Evolutionary conservation across 345 rosid species (phyloP).

Genomic region (Anastatica hierochuntica): DNA sequence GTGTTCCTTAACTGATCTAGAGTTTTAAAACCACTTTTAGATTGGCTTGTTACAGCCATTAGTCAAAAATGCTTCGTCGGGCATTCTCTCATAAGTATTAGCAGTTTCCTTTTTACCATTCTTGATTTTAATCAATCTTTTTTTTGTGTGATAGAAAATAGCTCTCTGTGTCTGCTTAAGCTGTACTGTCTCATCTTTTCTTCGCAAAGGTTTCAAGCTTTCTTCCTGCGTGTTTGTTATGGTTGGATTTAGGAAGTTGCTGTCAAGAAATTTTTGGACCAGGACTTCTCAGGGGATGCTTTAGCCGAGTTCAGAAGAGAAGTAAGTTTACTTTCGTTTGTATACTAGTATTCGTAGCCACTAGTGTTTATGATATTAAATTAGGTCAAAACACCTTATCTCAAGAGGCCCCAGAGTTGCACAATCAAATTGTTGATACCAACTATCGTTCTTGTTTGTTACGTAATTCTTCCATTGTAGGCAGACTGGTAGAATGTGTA

Average conservation of each 20-base stretch:
- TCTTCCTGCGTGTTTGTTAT: slow-evolving; percentile 24
- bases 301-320: slow-evolving; percentile 94
- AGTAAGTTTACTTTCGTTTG: slow-evolving; percentile 32
- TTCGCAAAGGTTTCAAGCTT: neutral
- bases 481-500: neutral
- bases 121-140: neutral
- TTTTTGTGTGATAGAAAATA: too few species aligned
- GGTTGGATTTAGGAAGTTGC: slow-evolving; percentile 80
- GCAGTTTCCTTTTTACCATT: neutral
- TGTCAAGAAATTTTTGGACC: slow-evolving; percentile 97
- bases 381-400: neutral
- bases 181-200: neutral
- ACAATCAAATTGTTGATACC: neutral
- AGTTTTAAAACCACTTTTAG: neutral
- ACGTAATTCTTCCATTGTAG: neutral
- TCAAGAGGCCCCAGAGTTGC: neutral
- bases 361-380: neutral
- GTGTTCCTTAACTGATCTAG: neutral
- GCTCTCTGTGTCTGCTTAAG: neutral
- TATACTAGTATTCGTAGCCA: neutral
- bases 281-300: slow-evolving; percentile 98
- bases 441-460: neutral
- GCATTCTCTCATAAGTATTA: neutral
- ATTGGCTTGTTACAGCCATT: neutral
- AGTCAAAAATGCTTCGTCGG: neutral